These are phyloP conservation scores for Aspergillus brunneoviolaceus DNA, from an alignment of 2,329 filamentous ascomycete species.

Conservation along the genomic window DNA sequence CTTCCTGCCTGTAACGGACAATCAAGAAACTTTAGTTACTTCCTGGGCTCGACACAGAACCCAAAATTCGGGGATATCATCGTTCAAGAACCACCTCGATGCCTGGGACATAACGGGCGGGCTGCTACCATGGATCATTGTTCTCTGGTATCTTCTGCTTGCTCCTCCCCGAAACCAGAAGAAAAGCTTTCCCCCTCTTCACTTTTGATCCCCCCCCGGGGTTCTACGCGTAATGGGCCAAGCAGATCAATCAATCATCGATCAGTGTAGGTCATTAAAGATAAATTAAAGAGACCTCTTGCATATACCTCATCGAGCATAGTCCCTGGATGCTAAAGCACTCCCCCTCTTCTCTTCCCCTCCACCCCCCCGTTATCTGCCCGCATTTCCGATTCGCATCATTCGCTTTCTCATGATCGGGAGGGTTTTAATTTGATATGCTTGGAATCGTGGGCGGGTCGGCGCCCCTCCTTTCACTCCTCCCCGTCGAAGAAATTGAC, in stretches of 20 bases:
- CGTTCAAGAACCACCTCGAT: neutral
- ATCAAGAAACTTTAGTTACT: too few species aligned
- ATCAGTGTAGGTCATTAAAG: neutral
- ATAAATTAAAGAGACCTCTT: conserved; percentile 3
- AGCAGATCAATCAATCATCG: neutral
- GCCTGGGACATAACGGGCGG: too few species aligned
- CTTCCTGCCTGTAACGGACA: neutral
- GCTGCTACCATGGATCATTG: too few species aligned
- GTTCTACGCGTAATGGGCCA: neutral
- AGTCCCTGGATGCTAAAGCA: neutral
- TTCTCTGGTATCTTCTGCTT: too few species aligned
- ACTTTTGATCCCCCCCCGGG: neutral
- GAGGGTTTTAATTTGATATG: neutral
- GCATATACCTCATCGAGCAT: conserved; percentile 9
- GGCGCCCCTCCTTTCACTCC: neutral
- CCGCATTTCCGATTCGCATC: conserved; percentile 9
- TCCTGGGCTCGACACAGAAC: too few species aligned
- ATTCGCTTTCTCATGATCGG: neutral
- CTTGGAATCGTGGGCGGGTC: neutral
- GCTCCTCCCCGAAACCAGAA: too few species aligned
- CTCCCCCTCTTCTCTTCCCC: neutral
- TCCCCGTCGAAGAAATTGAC: neutral
- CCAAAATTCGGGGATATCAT: neutral
- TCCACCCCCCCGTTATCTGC: neutral
- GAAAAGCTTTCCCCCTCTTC: too few species aligned